A percentile compares a stretch with the other conserved stretches of the same genome.
phyloP scores from a whole-genome alignment of 805 yeast genomes.

The Priceomyces carsonii region DNA sequence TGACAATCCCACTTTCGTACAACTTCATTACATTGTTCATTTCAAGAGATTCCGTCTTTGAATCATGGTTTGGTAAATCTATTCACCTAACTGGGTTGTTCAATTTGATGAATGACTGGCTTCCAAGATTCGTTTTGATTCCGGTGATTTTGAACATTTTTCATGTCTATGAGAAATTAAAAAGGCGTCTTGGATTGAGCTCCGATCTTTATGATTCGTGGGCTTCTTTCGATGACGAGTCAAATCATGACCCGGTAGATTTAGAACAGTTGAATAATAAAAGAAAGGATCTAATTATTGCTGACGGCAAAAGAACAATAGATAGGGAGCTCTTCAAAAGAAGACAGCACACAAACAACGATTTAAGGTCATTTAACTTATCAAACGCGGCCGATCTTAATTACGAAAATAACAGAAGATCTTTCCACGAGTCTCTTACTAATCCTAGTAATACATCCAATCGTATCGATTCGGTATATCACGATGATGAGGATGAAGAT shows the following conservation, averaged over 20 bases:
- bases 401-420: slow-evolving; percentile 27
- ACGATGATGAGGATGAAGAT: slow-evolving; percentile 14
- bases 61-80: slow-evolving; percentile 71
- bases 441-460: slow-evolving; percentile 11
- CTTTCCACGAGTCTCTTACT: slow-evolving; percentile 22
- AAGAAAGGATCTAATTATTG: slow-evolving; percentile 37
- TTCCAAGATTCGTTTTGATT: slow-evolving; percentile 74
- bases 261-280: slow-evolving; percentile 20
- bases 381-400: slow-evolving; percentile 25
- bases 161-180: slow-evolving; percentile 65
- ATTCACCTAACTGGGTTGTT: slow-evolving; percentile 77
- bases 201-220: slow-evolving; percentile 40
- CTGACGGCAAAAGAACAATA: slow-evolving; percentile 43
- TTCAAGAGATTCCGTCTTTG: slow-evolving; percentile 55
- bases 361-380: slow-evolving; percentile 26
- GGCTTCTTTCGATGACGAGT: slow-evolving; percentile 38
- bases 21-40: slow-evolving; percentile 71
- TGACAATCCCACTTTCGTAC: slow-evolving; percentile 80
- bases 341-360: slow-evolving; percentile 14
- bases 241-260: slow-evolving; percentile 12
- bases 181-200: slow-evolving; percentile 37
- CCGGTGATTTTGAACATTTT: slow-evolving; percentile 67
- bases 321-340: slow-evolving; percentile 33
- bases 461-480: slow-evolving; percentile 19
- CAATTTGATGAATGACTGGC: slow-evolving; percentile 64